Conservation (phyloP, 306 rosid genomes). For the Rubus idaeus region DNA sequence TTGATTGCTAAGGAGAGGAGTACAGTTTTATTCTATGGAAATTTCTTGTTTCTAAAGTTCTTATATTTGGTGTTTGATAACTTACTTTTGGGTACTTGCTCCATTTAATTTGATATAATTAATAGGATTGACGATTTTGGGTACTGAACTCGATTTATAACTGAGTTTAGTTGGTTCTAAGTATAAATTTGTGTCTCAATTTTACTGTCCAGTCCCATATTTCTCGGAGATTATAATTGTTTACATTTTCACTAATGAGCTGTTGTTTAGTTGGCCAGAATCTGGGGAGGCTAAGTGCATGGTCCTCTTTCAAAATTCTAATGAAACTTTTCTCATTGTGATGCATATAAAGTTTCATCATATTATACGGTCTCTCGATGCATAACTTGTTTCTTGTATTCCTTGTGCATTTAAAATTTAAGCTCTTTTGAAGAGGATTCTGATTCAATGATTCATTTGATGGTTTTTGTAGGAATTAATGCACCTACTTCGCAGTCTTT, state of each 20-base stretch:
- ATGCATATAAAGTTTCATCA: neutral
- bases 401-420: neutral
- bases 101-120: neutral
- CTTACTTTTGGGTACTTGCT: too few species aligned
- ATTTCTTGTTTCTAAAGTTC: too few species aligned
- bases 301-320: neutral
- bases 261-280: too few species aligned
- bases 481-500: slow-evolving; percentile 92
- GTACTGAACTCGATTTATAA: neutral
- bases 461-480: slow-evolving; percentile 58
- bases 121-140: neutral
- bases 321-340: neutral
- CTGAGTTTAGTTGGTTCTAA: neutral
- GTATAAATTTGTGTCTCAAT: neutral
- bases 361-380: neutral
- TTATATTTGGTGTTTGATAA: too few species aligned
- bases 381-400: neutral
- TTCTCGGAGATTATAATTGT: neutral
- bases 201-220: neutral
- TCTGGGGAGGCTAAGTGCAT: too few species aligned
- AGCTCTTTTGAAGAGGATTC: neutral
- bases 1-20: neutral
- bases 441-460: slow-evolving; percentile 1
- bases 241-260: neutral
- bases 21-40: neutral